A percentile compares a stretch with the other conserved stretches of the same genome.
Evolutionary conservation across 2,329 filamentous ascomycete species (phyloP).

Genomic region (Talaromyces verruculosus): DNA sequence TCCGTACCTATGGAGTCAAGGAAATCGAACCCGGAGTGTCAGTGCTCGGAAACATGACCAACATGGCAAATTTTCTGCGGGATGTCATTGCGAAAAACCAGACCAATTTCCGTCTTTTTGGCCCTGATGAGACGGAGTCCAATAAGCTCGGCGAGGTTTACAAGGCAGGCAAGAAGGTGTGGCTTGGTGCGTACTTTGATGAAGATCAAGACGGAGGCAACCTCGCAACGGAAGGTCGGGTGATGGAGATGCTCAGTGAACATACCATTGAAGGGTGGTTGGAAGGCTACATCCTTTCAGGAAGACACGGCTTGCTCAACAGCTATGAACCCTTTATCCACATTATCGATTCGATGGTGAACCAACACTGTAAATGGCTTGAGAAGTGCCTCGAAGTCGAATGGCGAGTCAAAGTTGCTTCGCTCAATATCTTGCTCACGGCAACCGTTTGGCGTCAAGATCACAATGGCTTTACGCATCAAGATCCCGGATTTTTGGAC

Average conservation of each 20-base stretch:
- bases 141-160: slow-evolving; percentile 75
- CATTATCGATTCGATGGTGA: slow-evolving; percentile 82
- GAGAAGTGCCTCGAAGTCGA: slow-evolving; percentile 78
- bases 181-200: slow-evolving; percentile 75
- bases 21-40: slow-evolving; percentile 62
- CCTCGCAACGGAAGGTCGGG: slow-evolving; percentile 64
- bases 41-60: slow-evolving; percentile 64
- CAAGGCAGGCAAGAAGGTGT: slow-evolving; percentile 73
- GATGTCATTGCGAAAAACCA: slow-evolving; percentile 66
- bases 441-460: slow-evolving; percentile 80
- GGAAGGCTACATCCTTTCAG: slow-evolving; percentile 74
- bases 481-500: slow-evolving; percentile 77
- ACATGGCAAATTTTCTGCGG: slow-evolving; percentile 66
- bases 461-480: slow-evolving; percentile 80
- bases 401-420: slow-evolving; percentile 71
- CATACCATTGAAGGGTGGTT: slow-evolving; percentile 79
- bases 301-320: slow-evolving; percentile 74
- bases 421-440: slow-evolving; percentile 76
- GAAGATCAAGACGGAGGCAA: slow-evolving; percentile 75
- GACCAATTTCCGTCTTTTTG: slow-evolving; percentile 71
- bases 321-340: slow-evolving; percentile 82
- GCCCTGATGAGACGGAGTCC: slow-evolving; percentile 77
- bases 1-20: slow-evolving; percentile 64
- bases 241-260: slow-evolving; percentile 84
- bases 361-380: slow-evolving; percentile 83